Evolutionary conservation across 1,139 yeast species (phyloP).

Genomic region (Pichiaceae sp.): DNA sequence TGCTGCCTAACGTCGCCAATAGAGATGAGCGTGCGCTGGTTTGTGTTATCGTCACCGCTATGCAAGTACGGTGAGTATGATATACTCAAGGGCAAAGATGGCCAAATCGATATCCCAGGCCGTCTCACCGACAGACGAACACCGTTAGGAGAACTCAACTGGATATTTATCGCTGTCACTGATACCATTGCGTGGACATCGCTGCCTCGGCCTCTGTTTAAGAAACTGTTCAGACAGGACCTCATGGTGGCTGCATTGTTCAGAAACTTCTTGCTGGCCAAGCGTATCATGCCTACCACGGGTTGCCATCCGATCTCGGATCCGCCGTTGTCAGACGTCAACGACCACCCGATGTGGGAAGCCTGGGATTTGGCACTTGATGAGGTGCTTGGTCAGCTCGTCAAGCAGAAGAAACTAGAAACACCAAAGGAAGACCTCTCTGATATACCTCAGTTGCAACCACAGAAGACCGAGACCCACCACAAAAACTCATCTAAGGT

Average conservation of each 20-base stretch:
- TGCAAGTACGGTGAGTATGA: conserved; percentile 47
- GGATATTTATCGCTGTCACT: conserved; percentile 97
- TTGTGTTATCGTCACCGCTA: conserved; percentile 74
- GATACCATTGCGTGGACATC: conserved; percentile 98
- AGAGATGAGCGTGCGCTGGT: conserved; percentile 89
- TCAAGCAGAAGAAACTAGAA: conserved; percentile 28
- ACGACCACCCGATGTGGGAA: conserved; percentile 93
- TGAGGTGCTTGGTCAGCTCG: conserved; percentile 72
- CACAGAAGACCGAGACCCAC: conserved; percentile 8
- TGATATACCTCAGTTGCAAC: conserved; percentile 20
- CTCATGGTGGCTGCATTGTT: conserved; percentile 94
- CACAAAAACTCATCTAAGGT: neutral
- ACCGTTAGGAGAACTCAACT: conserved; percentile 90
- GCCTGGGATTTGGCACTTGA: conserved; percentile 98
- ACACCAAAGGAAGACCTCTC: conserved; percentile 15
- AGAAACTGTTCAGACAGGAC: conserved; percentile 87
- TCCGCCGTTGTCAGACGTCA: conserved; percentile 83
- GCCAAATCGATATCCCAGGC: conserved; percentile 76
- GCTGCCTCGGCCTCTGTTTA: conserved; percentile 79
- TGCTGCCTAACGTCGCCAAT: conserved; percentile 95
- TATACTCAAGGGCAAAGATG: conserved; percentile 42
- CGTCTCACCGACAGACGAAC: conserved; percentile 87
- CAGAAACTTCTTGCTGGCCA: conserved; percentile 84
- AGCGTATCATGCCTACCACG: conserved; percentile 86
- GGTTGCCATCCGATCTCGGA: conserved; percentile 94